Base-by-base conservation (phyloP, 495 filamentous ascomycete species). In the Letharia columbiana region DNA sequence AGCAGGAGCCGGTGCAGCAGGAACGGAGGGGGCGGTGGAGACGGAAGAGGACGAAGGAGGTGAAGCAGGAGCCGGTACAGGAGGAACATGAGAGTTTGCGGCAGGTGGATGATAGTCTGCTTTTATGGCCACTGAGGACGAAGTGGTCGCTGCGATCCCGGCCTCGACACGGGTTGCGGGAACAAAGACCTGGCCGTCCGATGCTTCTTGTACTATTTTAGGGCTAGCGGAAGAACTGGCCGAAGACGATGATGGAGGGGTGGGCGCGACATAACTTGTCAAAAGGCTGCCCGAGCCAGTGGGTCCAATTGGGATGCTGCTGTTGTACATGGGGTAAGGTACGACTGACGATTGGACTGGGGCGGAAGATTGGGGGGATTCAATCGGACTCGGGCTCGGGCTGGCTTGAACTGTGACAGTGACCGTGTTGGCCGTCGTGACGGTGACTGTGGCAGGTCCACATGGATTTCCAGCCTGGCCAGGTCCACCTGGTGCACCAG, bases 401-500 rank as follows among this genome's bases (percentile, higher is more conserved):
- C 42, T 35, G 67, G 66, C 65, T 52, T 60, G 63, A 44, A 73
- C 67, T 18, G 71, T 73, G 44, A 73, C 69, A 33, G 71, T 73
- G 40, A 73, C 62, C 1, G 69, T 71, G 33, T 73, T 67, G 33
- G 71, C 69, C 18, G 42, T 40, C 17, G 71, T 73, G 20, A 71
- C 62, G 4, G 71, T 73, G 39, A 71, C 69, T n/a, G 69, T 73
- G 23, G 71, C 69, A 18, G 69, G 69, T 33, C 67, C 67, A 66
- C 71, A 73, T 60, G 69, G 57, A 33, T 42, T 65, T 44, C 42
- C 64, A 33, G 60, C 42, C 47, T 56, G 61, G 18, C 66, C 64
- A 5, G 64, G 44, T 42, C 33, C 37, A 15, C 65, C 65, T 20
- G 65, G 42, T 20, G 40, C 33, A 64, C 61, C 60, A 41, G 63